Base-by-base conservation (phyloP, 257 asterid species). In the Cynanchum wilfordii region DNA sequence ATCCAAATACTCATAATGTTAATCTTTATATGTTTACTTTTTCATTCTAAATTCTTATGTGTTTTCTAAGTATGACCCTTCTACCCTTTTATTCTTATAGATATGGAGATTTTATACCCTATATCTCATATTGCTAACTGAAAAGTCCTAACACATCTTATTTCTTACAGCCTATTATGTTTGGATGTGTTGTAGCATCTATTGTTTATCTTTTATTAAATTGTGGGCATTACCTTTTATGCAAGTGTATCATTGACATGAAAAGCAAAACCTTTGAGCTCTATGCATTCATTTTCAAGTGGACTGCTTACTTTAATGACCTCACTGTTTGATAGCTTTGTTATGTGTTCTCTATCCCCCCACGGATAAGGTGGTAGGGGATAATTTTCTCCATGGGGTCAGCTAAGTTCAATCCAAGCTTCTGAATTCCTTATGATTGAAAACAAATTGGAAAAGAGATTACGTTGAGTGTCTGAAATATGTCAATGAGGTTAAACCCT, bases 401-500 rank as follows among this genome's bases (percentile, higher is more conserved):
- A 0, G 20, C 58, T 52, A 52, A 20, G 17, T 52, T 52, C 58
- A 52, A 56, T 62, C 7, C 68, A 62, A 30, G 68, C 13, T 30
- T 62, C 47, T 30, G 59, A 33, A 33, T 36, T 33, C 19, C 42
- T 2, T 30, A 33, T 38, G 47, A 16, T 42, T 62, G 68, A 62
- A 5, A 36, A 30, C 25, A 33, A 33, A 29, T 30, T 30, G 13
- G 68, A 62, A 62, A 2, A 7, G 13, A 17, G 9, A 42, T 22
- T 62, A 7, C 30, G 68, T 62, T 44, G 45, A 62, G 47, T 62
- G 47, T 62, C 68, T 62, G n/a, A 60, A 29, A 60, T 60, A 13
- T n/a, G 15, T 22, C 29, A 15, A 25, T 60, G 16, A 27, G n/a
- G 42, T 6, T 30, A 30, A 42, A 13, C 44, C 33, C 66, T 60